Evolutionary conservation across 2,329 filamentous ascomycete genomes (phyloP).

Genomic region (Nigrospora oryzae): DNA sequence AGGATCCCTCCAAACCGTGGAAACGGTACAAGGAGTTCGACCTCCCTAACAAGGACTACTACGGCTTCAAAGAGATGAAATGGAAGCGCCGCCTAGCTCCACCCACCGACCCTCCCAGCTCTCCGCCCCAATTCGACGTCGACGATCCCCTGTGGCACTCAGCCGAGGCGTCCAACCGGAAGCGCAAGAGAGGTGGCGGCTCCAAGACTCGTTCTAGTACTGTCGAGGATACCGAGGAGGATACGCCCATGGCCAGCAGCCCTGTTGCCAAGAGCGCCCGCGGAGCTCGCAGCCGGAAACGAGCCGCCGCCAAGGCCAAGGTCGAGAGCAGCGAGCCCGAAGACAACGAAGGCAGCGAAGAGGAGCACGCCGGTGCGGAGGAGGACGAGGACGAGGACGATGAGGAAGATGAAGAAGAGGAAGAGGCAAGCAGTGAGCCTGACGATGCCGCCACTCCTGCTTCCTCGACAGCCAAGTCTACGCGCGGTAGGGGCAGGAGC

Average conservation of each 20-base stretch:
- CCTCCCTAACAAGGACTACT: slow-evolving; percentile 39
- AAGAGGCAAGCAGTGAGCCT: slow-evolving; percentile 8
- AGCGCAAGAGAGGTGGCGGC: slow-evolving; percentile 30
- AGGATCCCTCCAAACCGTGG: slow-evolving; percentile 49
- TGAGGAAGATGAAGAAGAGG: slow-evolving; percentile 8
- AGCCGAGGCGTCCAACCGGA: slow-evolving; percentile 30
- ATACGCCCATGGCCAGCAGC: slow-evolving; percentile 30
- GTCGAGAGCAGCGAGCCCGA: slow-evolving; percentile 17
- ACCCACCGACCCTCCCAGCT: slow-evolving; percentile 37
- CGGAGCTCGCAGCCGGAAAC: slow-evolving; percentile 33
- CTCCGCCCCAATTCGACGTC: slow-evolving; percentile 36
- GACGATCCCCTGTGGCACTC: slow-evolving; percentile 3
- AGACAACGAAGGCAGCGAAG: slow-evolving; percentile 12
- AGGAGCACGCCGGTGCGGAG: slow-evolving; percentile 5
- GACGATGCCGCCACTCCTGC: slow-evolving; percentile 1
- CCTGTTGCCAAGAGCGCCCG: slow-evolving; percentile 31
- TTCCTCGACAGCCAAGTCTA: slow-evolving; percentile 3
- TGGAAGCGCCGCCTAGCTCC: slow-evolving; percentile 34
- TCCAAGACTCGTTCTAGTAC: slow-evolving; percentile 36
- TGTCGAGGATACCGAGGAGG: slow-evolving; percentile 43
- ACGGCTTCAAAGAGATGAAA: slow-evolving; percentile 31
- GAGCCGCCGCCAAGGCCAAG: slow-evolving; percentile 33
- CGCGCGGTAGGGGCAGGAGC: slow-evolving; percentile 1
- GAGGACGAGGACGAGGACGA: slow-evolving; percentile 8
- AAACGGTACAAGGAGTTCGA: slow-evolving; percentile 60